Evolutionary conservation across 2,329 filamentous ascomycete genomes (phyloP), one percentile per base, ranked within the genome.

Genomic region (Penicillium oxalicum): DNA sequence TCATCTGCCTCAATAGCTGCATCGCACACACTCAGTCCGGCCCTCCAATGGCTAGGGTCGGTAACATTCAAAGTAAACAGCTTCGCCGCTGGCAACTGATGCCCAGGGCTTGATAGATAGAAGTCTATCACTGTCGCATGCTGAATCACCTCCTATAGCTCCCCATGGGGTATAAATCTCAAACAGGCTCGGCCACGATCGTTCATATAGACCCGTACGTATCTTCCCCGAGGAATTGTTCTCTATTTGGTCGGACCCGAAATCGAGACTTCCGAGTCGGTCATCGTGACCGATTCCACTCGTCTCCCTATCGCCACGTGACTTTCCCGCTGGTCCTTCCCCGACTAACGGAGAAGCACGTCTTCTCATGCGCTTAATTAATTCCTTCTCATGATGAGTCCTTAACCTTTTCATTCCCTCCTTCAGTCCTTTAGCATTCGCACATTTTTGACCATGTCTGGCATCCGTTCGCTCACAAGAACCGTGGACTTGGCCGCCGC

Each of bases 291-390:
- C 29, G 11, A 8, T 7, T 7, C 29, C 29, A 11, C 29, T 47
- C 54, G 47, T 49, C 55, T 50, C 29, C 63, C 61, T 69, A 69
- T 69, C 66, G 26, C 24, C 65, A 69, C 61, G 64, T 69, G 66
- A 69, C 56, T 69, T 69, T 68, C 36, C 66, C 66, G 66, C 34
- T 40, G 41, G 13, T 40, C 50, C 18, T 60, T 59, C 58, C 40
- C 54, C 56, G 54, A 56, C 48, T 11, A 52, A 52, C 45, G 53
- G 48, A 48, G 50, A n/a, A 44, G 32, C 33, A 40, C 28, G 45
- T 40, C 44, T 38, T 56, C 48, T 57, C 49, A 47, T 28, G 45
- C 29, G 40, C n/a, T 35, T 44, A 18, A 18, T 18, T 25, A 39
- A 52, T 53, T 55, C 45, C 40, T 47, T 46, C 35, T 8, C 3